Evolutionary conservation across 768 basidiomycete genomes (phyloP), one percentile per base, ranked within the genome.

Genomic region (Hygrocybe coccinea): DNA sequence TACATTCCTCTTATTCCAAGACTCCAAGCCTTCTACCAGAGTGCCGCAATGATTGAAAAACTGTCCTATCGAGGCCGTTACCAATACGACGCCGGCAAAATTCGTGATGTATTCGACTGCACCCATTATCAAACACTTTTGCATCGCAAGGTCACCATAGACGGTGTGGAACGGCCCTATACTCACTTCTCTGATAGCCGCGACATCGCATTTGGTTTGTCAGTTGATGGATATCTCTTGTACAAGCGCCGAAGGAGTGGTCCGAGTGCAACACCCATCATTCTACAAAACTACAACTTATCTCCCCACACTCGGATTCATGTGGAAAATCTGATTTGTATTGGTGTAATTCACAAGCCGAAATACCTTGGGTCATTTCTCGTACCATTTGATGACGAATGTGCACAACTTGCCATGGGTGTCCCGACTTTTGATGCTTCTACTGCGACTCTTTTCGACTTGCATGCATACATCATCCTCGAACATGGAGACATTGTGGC

Each of bases 141-240:
- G 3, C 8, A 43, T 0, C 46, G 59, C 22, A 25, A 60, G 9
- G 71, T 77, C 25, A 21, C 48, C 3, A 52, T 77, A 14, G 60
- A 68, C 45, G 69, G 65, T 2, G 43, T 66, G 3, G 43, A 43
- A 6, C 59, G 62, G 0, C 34, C 39, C 0, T 63, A 73, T 56
- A 59, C 51, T 1, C 74, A 66, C 61, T 82, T 83, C 52, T 62
- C 64, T 0, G 68, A 71, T 17, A 39, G 35, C 0, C 65, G 64
- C 5, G 78, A 81, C 50, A 63, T 81, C n/a, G 76, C 78, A 1
- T 65, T 81, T 6, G 72, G 69, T 0, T 53, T 79, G 1, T 72
- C 71, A 2, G 69, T 69, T 0, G 78, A 82, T 63, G 74, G 79
- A 0, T 78, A 78, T 60, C 60, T 64, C 0, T 68, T 74, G 3